These are phyloP conservation scores for Glebionis coronaria DNA, from an alignment of 129 eudicot genomes.

Conservation along the genomic window DNA sequence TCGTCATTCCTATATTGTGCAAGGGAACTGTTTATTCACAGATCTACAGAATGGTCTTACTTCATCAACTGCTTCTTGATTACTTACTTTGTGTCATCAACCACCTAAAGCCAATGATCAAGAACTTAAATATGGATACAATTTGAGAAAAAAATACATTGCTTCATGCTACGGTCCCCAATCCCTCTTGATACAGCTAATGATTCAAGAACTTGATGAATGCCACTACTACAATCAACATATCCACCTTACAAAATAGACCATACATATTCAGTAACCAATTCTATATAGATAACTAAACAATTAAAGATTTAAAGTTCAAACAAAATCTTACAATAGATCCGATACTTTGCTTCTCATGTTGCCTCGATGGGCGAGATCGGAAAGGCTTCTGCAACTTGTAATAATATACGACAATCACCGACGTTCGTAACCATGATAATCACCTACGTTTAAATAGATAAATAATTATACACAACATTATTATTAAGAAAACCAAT, in stretches of 20 bases:
- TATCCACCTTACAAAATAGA: conserved; percentile 61
- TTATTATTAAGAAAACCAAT: too few relatives aligned
- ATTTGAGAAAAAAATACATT: conserved; percentile 69
- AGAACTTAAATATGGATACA: conserved; percentile 57
- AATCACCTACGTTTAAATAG: too few relatives aligned
- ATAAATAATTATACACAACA: too few relatives aligned
- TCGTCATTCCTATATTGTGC: too few relatives aligned
- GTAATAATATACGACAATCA: conserved; percentile 84
- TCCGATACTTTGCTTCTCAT: conserved; percentile 64
- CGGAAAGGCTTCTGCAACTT: conserved; percentile 71
- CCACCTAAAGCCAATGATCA: conserved; percentile 96
- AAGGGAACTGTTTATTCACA: conserved; percentile 19
- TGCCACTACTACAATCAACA: conserved; percentile 70
- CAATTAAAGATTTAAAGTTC: neutral
- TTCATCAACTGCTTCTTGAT: conserved; percentile 85
- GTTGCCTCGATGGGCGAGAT: conserved; percentile 74
- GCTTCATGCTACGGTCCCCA: conserved; percentile 75
- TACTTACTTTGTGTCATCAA: conserved; percentile 94
- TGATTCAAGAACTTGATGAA: conserved; percentile 77
- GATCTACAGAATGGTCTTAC: conserved; percentile 52
- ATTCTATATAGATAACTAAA: neutral
- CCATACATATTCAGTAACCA: conserved; percentile 4
- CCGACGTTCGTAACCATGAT: conserved; percentile 89
- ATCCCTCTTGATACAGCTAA: conserved; percentile 89
- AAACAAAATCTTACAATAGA: conserved; percentile 39